These are phyloP conservation scores for Stereocaulon alpinum DNA, from an alignment of 495 filamentous ascomycete genomes.

Conservation along the genomic window DNA sequence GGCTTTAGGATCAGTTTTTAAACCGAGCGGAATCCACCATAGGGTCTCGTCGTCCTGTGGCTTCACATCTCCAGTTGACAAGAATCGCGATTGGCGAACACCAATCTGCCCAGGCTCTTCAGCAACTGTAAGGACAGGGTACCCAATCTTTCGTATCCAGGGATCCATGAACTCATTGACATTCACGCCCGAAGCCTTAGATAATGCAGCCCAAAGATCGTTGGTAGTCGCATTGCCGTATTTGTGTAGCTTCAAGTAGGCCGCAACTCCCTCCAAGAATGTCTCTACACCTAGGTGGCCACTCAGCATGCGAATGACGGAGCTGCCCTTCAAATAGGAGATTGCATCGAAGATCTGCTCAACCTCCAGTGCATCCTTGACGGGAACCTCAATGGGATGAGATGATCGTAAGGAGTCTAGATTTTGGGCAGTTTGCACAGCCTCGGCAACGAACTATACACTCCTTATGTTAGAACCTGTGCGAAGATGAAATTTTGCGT, in stretches of 20 bases:
- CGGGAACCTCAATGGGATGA: constrained; percentile 90
- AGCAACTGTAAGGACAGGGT: constrained; percentile 75
- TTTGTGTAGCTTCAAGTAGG: constrained; percentile 76
- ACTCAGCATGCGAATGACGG: constrained; percentile 88
- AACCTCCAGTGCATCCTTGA: constrained; percentile 69
- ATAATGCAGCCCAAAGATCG: constrained; percentile 86
- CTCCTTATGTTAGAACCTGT: constrained; percentile 51
- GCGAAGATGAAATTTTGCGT: no score
- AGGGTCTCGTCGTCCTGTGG: constrained; percentile 79
- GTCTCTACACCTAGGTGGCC: constrained; percentile 72
- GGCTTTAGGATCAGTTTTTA: constrained; percentile 46
- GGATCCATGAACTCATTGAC: constrained; percentile 78
- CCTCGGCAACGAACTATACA: constrained; percentile 68
- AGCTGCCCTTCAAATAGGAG: constrained; percentile 91
- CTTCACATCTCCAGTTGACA: constrained; percentile 83
- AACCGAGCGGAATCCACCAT: constrained; percentile 92
- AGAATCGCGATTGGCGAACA: constrained; percentile 76
- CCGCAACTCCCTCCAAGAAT: constrained; percentile 79
- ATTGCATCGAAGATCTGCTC: constrained; percentile 96
- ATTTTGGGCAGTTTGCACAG: constrained; percentile 79
- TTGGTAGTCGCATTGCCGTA: constrained; percentile 93
- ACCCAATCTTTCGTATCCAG: constrained; percentile 92
- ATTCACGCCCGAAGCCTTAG: constrained; percentile 78
- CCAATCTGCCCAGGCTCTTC: constrained; percentile 75
- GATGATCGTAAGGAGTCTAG: constrained; percentile 82